Evolutionary conservation across 2,329 filamentous ascomycete species (phyloP).

Genomic region (Ophiostoma sp.): DNA sequence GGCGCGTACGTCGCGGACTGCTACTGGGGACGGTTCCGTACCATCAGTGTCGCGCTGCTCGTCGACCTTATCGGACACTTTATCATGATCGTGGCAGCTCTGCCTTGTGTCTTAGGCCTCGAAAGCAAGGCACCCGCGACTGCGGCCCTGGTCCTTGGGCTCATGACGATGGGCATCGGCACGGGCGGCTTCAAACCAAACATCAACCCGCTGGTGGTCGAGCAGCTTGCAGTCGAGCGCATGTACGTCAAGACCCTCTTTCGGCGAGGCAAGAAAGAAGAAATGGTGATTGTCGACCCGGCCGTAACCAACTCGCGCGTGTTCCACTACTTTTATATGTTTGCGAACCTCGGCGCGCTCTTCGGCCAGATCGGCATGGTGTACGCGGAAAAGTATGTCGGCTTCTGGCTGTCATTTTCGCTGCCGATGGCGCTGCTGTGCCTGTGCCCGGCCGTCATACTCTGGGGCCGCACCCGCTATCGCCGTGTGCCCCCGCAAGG

Average conservation of each 20-base stretch:
- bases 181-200: neutral
- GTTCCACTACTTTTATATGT: neutral
- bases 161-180: neutral
- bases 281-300: neutral
- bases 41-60: slow-evolving; percentile 58
- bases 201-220: neutral
- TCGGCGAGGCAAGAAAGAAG: neutral
- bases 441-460: slow-evolving; percentile 50
- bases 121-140: neutral
- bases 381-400: slow-evolving; percentile 59
- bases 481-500: slow-evolving; percentile 48
- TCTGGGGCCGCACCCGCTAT: slow-evolving; percentile 49
- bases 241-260: neutral
- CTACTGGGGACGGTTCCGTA: slow-evolving; percentile 61
- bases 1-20: slow-evolving; percentile 49
- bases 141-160: neutral
- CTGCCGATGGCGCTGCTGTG: slow-evolving; percentile 55
- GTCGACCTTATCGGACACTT: slow-evolving; percentile 48
- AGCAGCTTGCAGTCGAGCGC: neutral
- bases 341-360: slow-evolving; percentile 35
- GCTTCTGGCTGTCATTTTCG: slow-evolving; percentile 57
- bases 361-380: slow-evolving; percentile 52
- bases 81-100: slow-evolving; percentile 10
- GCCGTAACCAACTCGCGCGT: neutral
- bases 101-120: neutral